Conservation (phyloP, 345 rosid species). For the Passiflora organensis region DNA sequence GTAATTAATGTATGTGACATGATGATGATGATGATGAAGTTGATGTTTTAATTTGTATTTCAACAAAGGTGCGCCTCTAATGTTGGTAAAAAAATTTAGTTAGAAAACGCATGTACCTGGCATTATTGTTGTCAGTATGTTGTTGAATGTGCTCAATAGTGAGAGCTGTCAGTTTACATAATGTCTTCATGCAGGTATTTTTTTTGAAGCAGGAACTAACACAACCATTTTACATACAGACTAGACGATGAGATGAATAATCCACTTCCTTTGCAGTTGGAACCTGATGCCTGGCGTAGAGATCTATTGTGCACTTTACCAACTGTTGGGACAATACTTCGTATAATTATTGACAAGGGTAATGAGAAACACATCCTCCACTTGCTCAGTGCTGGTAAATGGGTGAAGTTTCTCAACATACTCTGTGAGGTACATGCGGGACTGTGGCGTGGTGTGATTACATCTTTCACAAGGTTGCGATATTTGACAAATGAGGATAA, state of each 20-base stretch:
- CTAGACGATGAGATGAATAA: slow-evolving; percentile 44
- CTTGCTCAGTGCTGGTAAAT: slow-evolving; percentile 44
- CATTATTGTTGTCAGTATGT: too few relatives aligned
- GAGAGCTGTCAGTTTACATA: too few relatives aligned
- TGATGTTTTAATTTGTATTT: too few relatives aligned
- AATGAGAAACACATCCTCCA: slow-evolving; percentile 30
- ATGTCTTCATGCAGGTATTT: too few relatives aligned
- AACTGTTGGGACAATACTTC: slow-evolving; percentile 63
- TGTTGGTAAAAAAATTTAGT: too few relatives aligned
- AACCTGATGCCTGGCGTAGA: slow-evolving; percentile 46
- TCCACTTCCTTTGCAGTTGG: slow-evolving; percentile 47
- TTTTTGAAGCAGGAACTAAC: neutral
- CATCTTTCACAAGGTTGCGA: slow-evolving; percentile 39
- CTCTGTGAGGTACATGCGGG: slow-evolving; percentile 55
- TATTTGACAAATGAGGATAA: slow-evolving; percentile 34
- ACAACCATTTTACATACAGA: slow-evolving; percentile 29
- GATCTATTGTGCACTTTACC: slow-evolving; percentile 60
- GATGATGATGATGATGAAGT: too few relatives aligned
- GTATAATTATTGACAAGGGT: slow-evolving; percentile 39
- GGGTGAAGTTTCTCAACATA: slow-evolving; percentile 56
- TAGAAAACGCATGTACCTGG: too few relatives aligned
- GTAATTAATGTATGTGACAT: too few relatives aligned
- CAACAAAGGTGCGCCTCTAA: too few relatives aligned
- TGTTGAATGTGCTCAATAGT: too few relatives aligned
- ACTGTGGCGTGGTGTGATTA: slow-evolving; percentile 55